Percentiles rank a stretch among this genome's conserved stretches.
Conservation (phyloP, 2,329 filamentous ascomycete genomes). For the Dryadomyces quercivorus region DNA sequence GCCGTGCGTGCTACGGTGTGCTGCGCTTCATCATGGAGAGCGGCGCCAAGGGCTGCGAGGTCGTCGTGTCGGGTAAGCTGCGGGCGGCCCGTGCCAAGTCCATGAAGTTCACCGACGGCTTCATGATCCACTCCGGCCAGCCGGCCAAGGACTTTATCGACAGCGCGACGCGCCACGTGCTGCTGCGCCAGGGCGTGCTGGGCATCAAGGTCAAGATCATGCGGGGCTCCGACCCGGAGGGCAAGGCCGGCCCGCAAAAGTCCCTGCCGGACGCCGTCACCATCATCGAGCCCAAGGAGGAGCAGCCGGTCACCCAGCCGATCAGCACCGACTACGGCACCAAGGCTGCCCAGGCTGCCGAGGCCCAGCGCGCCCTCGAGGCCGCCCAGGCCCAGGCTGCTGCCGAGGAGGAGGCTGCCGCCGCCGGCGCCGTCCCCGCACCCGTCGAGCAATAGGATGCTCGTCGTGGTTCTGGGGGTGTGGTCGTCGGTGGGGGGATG, state of each 20-base stretch:
- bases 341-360: slow-evolving; percentile 61
- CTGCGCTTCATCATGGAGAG: slow-evolving; percentile 99
- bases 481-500: neutral
- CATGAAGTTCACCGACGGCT: slow-evolving; percentile 99
- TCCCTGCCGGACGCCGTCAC: slow-evolving; percentile 96
- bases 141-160: slow-evolving; percentile 99
- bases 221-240: slow-evolving; percentile 97
- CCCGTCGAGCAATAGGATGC: slow-evolving; percentile 31
- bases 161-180: slow-evolving; percentile 94
- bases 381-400: slow-evolving; percentile 21
- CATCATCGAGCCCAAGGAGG: slow-evolving; percentile 99
- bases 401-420: slow-evolving; percentile 42
- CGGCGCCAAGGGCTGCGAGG: slow-evolving; percentile 99
- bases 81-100: slow-evolving; percentile 97
- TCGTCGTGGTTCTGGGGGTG: slow-evolving; percentile 6
- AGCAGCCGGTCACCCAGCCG: slow-evolving; percentile 87
- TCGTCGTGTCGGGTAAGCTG: slow-evolving; percentile 98
- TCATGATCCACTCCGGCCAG: slow-evolving; percentile 99
- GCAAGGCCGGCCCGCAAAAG: slow-evolving; percentile 97
- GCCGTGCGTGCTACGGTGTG: slow-evolving; percentile 99
- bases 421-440: slow-evolving; percentile 41
- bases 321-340: slow-evolving; percentile 98
- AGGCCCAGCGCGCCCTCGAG: slow-evolving; percentile 44
- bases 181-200: slow-evolving; percentile 98
- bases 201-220: slow-evolving; percentile 99